Base-by-base conservation (phyloP, 2,329 filamentous ascomycete genomes). In the Epichloe elymi region DNA sequence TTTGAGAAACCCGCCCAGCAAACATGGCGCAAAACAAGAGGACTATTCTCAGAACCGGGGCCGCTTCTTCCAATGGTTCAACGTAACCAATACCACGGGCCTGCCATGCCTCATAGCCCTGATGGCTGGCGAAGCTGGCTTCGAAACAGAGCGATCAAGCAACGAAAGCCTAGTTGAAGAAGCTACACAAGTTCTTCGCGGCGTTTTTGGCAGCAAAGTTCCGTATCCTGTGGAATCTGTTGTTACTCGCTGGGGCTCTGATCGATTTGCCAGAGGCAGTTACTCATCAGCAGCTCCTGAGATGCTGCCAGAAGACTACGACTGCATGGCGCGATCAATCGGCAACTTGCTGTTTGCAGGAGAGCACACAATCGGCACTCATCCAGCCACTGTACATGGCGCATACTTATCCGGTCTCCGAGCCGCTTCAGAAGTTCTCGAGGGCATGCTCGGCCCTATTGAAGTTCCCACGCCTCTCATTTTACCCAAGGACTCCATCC, bases 41-140 rank as follows among this genome's bases (percentile, higher is more conserved):
- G 86, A 95, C 57, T 97, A 97, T 61, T 74, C 82, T 5, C 73
- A 77, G 3, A 83, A 82, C 54, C 81, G 91, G 49, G 91, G 91
- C n/a, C 84, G 90, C 23, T 95, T 95, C 68, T 98, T 97, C 61
- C 80, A 98, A 59, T 97, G 95, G 79, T 97, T 95, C 79, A 97
- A 98, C 60, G 88, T 89, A 50, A 85, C 89, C 54, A 87, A 88
- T 58, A 95, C 88, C 3, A 89, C 86, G 44, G 94, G 94, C 1
- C 73, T 95, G 37, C 93, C 87, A 1, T 88, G 89, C 48, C 75
- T 96, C 23, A 82, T 97, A 54, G 93, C 88, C 8, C 76, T 98
- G 30, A 96, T 98, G 91, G 91, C 91, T 47, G 93, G 93, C 20
- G 88, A 96, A 59, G 88, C 94, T 19, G 93, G 90, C 15, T 87